phyloP scores from a whole-genome alignment of 441 rosid species.

The Biscutella auriculata region DNA sequence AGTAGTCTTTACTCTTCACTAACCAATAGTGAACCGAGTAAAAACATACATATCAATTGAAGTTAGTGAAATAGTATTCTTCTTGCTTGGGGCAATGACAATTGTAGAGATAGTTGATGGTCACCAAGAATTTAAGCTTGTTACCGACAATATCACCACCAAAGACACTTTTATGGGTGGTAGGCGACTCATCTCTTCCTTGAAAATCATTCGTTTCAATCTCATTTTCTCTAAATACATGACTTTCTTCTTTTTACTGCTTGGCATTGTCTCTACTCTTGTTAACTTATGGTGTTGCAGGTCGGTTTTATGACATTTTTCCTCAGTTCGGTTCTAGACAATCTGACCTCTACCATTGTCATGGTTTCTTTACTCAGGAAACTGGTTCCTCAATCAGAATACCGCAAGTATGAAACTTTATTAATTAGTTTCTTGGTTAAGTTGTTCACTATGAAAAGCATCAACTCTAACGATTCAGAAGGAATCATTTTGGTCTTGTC shows the following conservation, averaged over 20 bases:
- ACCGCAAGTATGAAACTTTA: constrained; percentile 58
- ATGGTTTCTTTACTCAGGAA: constrained; percentile 92
- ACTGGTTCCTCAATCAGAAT: constrained; percentile 75
- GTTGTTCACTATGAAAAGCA: neutral
- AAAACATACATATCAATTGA: no score
- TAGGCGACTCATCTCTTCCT: constrained; percentile 26
- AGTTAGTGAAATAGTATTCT: constrained; percentile 90
- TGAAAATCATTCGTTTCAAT: neutral
- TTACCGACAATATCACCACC: constrained; percentile 91
- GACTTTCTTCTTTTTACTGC: neutral
- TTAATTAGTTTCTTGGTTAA: neutral
- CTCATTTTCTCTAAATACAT: neutral
- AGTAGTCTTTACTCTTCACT: no score
- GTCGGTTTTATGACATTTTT: constrained; percentile 80
- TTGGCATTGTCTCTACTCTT: neutral
- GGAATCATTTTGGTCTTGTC: neutral
- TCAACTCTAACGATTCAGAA: neutral
- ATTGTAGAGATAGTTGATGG: constrained; percentile 94
- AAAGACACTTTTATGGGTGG: constrained; percentile 77
- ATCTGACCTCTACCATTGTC: constrained; percentile 80
- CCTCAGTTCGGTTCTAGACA: constrained; percentile 82
- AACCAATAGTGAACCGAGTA: no score
- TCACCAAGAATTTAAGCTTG: constrained; percentile 96
- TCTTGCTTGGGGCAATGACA: constrained; percentile 97
- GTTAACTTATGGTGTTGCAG: constrained; percentile 35